These are phyloP conservation scores for Suhomyces sp. DNA, from an alignment of 805 yeast genomes.

Conservation along the genomic window DNA sequence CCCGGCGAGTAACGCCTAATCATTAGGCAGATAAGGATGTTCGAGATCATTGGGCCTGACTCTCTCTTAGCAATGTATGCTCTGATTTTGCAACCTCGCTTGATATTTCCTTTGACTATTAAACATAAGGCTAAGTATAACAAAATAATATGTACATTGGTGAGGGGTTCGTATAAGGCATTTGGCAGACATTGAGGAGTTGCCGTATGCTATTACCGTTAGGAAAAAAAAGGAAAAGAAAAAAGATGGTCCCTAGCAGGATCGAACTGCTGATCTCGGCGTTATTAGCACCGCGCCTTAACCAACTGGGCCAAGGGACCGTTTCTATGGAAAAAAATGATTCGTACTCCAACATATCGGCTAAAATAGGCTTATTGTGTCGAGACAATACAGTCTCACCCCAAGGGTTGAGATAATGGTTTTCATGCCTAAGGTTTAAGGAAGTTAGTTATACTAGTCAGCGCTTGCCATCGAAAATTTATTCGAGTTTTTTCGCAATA, in stretches of 20 bases:
- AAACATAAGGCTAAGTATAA: not conserved
- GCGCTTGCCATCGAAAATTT: not conserved
- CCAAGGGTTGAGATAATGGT: not conserved
- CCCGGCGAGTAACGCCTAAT: not conserved
- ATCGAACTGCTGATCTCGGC: slow-evolving; percentile 81
- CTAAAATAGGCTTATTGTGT: too few species aligned
- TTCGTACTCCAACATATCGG: not conserved
- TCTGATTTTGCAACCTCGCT: not conserved
- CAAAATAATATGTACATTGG: not conserved
- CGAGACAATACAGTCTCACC: not conserved
- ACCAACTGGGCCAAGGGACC: slow-evolving; percentile 55
- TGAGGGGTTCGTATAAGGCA: not conserved
- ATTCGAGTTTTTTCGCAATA: not conserved
- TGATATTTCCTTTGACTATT: not conserved
- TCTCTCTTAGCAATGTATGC: not conserved
- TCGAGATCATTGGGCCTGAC: not conserved
- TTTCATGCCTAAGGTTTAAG: not conserved
- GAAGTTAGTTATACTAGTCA: not conserved
- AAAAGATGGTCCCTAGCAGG: slow-evolving; percentile 74
- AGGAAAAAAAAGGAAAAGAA: not conserved
- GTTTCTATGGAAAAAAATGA: slow-evolving; percentile 6
- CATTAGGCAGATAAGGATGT: not conserved
- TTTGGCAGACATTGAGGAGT: not conserved
- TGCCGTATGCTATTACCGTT: not conserved
- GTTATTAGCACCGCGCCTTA: slow-evolving; percentile 53